Evolutionary conservation across 2,329 filamentous ascomycete species (phyloP).

Genomic region (Pseudofabraea citricarpa): DNA sequence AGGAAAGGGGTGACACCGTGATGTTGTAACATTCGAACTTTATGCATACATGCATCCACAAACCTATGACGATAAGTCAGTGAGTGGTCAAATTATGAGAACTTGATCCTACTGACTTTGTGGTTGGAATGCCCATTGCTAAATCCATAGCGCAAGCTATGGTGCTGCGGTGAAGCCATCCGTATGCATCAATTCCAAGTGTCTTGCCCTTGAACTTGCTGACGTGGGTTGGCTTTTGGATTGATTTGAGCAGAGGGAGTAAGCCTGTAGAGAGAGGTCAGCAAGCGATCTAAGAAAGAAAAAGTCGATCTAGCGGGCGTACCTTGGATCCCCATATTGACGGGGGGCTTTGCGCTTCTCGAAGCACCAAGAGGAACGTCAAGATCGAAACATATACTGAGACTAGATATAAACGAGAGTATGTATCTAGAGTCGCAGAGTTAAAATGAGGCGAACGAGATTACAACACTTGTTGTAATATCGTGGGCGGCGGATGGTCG

Average conservation of each 20-base stretch:
- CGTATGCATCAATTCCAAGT: constrained; percentile 93
- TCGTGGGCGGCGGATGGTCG: too few species aligned
- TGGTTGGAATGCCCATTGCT: constrained; percentile 81
- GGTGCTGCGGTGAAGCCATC: constrained; percentile 93
- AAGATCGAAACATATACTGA: too few species aligned
- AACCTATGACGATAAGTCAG: too few species aligned
- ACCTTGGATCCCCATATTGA: constrained; percentile 14
- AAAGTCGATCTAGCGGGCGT: too few species aligned
- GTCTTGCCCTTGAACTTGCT: constrained; percentile 85
- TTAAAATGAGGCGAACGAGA: too few species aligned
- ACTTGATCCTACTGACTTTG: constrained; percentile 67
- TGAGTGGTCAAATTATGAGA: too few species aligned
- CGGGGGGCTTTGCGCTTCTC: not conserved
- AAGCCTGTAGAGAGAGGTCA: constrained; percentile 70
- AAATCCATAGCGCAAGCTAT: constrained; percentile 88
- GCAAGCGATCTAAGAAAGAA: too few species aligned
- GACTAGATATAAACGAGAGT: too few species aligned
- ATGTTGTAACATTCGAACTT: constrained; percentile 89
- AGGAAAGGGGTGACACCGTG: constrained; percentile 93
- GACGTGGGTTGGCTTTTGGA: constrained; percentile 81
- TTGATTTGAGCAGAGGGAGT: constrained; percentile 89
- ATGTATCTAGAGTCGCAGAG: too few species aligned
- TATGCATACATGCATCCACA: constrained; percentile 83
- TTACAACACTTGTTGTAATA: too few species aligned
- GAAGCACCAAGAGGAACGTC: constrained; percentile 13